phyloP scores from a whole-genome alignment of 768 basidiomycete genomes.

The Suillus brevipes region DNA sequence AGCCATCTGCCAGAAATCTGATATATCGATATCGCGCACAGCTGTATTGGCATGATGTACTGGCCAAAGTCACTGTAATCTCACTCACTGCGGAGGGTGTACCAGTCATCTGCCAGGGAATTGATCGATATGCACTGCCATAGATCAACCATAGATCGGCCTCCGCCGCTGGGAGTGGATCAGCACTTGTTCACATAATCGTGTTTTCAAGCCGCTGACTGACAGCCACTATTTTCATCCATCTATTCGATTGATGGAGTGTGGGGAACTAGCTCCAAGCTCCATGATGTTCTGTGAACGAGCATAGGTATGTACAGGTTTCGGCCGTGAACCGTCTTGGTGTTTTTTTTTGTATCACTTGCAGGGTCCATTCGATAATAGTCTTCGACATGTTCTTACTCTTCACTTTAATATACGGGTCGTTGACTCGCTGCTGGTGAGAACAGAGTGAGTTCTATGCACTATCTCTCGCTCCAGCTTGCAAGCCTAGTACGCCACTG shows the following conservation, averaged over 20 bases:
- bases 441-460: background rate
- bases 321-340: background rate
- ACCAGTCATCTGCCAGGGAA: background rate
- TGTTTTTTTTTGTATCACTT: slow-evolving; percentile 1
- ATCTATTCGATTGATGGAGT: background rate
- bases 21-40: background rate
- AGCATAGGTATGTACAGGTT: background rate
- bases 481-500: background rate
- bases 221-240: background rate
- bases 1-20: background rate
- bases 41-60: background rate
- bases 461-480: background rate
- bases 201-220: background rate
- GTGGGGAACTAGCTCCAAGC: background rate
- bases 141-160: background rate
- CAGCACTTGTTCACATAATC: background rate
- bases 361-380: background rate
- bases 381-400: background rate
- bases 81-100: background rate
- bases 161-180: background rate
- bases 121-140: background rate
- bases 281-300: background rate
- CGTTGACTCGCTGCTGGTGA: background rate
- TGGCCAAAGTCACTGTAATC: background rate
- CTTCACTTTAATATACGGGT: slow-evolving; percentile 2